Base-by-base conservation (phyloP, 2,329 filamentous ascomycete genomes). In the Penicillium sclerotigenum region DNA sequence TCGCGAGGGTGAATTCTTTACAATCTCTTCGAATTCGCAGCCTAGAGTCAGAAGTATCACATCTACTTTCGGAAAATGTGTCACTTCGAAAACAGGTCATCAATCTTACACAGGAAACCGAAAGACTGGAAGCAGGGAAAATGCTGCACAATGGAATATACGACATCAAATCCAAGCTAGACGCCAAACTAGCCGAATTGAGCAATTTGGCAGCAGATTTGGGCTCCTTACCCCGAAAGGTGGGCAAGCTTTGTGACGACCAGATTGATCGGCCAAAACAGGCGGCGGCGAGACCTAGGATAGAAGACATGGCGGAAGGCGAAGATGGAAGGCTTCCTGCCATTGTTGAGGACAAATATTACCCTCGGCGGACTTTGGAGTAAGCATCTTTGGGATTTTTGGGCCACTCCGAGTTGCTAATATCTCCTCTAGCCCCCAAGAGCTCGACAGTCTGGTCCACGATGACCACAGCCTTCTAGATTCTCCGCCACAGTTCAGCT, bases 1-100 rank as follows among this genome's bases (percentile, higher is more conserved):
- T 87, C 56, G 84, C 84, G 56, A 79, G 82, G 61, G 82, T 79
- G 58, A 87, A 87, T 66, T 87, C 85, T 7, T 80, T 79, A 53
- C 85, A 87, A 69, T 86, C 83, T 4, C 76, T 86, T 47, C 83
- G 83, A 46, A 87, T 87, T 57, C 83, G 85, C 56, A 81, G 77
- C 54, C 78, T 87, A 48, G 84, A 87, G 68, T 77, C 79, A n/a
- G 84, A 87, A 65, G 78, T 83, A 37, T 81, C 82, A 37, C 79
- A 83, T 47, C 75, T 87, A 10, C 75, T 86, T 38, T 76, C 80
- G 28, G 83, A 87, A 57, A 87, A 87, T 62, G 74, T 86, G 20
- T 76, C 80, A 3, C 75, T 87, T 9, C 77, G 83, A 51, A 82
- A 86, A 69, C 79, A 84, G 62, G 77, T 84, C 9, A 79, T 86